phyloP scores from a whole-genome alignment of 371 early-diverging fungal genomes.

The Rhizomucor miehei region DNA sequence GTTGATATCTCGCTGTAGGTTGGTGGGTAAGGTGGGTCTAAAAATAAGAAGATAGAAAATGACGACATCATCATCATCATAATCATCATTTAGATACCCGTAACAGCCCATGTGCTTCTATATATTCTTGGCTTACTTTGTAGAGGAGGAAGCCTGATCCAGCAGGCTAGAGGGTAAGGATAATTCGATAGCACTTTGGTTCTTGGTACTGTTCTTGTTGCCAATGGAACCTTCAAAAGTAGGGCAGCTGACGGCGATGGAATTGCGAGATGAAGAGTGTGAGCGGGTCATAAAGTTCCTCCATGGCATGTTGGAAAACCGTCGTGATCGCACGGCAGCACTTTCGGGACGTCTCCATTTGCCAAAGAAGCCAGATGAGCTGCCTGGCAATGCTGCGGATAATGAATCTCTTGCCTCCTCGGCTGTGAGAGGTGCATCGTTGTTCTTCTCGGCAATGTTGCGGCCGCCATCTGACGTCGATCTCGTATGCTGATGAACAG shows the following conservation, averaged over 20 bases:
- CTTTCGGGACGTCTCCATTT: constrained; percentile 4
- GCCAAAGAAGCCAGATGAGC: constrained; percentile 8
- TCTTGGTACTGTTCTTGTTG: constrained; percentile 38
- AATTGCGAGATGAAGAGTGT: constrained; percentile 13
- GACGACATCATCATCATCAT: neutral
- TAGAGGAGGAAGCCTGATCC: constrained; percentile 4
- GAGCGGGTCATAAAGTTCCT: constrained; percentile 33
- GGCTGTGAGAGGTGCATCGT: too few relatives aligned
- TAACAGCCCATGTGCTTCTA: too few relatives aligned
- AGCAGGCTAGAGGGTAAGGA: constrained; percentile 5
- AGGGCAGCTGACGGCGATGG: constrained; percentile 19
- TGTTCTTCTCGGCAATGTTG: constrained; percentile 4
- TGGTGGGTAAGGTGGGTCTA: constrained; percentile 57
- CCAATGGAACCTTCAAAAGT: constrained; percentile 15
- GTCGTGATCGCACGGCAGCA: constrained; percentile 10
- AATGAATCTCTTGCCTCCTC: constrained; percentile 11
- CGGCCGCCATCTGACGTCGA: constrained; percentile 24
- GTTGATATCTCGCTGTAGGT: constrained; percentile 67
- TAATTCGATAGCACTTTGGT: constrained; percentile 4
- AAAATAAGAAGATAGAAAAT: neutral
- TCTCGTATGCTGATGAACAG: constrained; percentile 15
- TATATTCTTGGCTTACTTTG: too few relatives aligned
- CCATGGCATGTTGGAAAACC: constrained; percentile 29
- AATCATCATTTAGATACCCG: too few relatives aligned
- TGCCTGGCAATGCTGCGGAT: constrained; percentile 18